These are phyloP conservation scores for Suillus discolor DNA, from an alignment of 768 basidiomycete genomes.

Conservation along the genomic window DNA sequence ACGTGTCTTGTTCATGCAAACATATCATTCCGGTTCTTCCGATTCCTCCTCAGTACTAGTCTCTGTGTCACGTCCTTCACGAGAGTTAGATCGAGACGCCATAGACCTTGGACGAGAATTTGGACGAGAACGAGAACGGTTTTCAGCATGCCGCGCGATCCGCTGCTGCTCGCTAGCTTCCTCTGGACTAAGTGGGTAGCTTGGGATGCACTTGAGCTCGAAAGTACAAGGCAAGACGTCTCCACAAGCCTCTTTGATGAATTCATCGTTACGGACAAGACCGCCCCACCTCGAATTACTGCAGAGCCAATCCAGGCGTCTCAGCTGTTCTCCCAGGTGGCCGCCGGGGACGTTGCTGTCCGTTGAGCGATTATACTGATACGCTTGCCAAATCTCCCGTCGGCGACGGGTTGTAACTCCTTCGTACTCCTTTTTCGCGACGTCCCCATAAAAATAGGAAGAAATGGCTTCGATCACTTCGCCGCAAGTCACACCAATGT, in stretches of 20 bases:
- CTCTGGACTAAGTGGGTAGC: slow-evolving; percentile 49
- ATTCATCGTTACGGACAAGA: slow-evolving; percentile 45
- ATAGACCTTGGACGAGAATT: slow-evolving; percentile 10
- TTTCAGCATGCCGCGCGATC: slow-evolving; percentile 18
- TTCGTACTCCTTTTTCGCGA: slow-evolving; percentile 56
- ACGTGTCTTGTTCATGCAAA: not conserved
- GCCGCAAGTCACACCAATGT: slow-evolving; percentile 66
- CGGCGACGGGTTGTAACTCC: slow-evolving; percentile 37
- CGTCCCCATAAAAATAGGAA: slow-evolving; percentile 49
- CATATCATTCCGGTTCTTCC: slow-evolving; percentile 5
- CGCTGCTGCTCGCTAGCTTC: slow-evolving; percentile 52
- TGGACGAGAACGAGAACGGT: slow-evolving; percentile 12
- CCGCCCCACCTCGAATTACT: slow-evolving; percentile 66
- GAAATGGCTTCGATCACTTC: slow-evolving; percentile 63
- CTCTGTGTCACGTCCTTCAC: slow-evolving; percentile 6
- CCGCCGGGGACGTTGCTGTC: slow-evolving; percentile 71
- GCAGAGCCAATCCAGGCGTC: slow-evolving; percentile 68
- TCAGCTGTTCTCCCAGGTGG: slow-evolving; percentile 59
- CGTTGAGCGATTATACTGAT: slow-evolving; percentile 67
- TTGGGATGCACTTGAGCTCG: slow-evolving; percentile 52
- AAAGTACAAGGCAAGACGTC: slow-evolving; percentile 60
- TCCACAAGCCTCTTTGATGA: slow-evolving; percentile 47
- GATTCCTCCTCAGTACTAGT: slow-evolving; percentile 13
- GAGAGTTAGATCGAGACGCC: not conserved
- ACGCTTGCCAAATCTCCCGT: slow-evolving; percentile 50